Base-by-base conservation (phyloP, 768 basidiomycete genomes). In the Tylopilus intermedius region DNA sequence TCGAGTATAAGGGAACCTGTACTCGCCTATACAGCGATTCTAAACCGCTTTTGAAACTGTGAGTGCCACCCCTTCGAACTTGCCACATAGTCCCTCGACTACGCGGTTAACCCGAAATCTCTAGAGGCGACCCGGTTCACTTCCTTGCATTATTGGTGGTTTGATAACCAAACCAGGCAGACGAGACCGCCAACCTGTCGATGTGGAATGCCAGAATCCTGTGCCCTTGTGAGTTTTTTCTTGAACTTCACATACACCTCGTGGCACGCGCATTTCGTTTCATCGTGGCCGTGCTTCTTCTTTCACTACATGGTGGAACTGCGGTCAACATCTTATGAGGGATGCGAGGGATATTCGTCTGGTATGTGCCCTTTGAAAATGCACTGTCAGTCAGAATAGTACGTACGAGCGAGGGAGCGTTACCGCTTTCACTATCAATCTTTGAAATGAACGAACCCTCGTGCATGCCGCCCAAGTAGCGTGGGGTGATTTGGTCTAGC, bases 11-110 rank as follows among this genome's bases (percentile, higher is more conserved):
- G 46, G 46, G 43, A n/a, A 0, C 33, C 33, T 50, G 13, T 50
- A 50, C 61, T 60, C 24, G 46, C 50, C 61, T 62, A 11, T 24
- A 37, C 18, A 46, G 10, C 15, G 21, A 30, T 38, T 18, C 38
- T 30, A 3, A 15, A 33, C 2, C 7, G 15, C 38, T 10, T 18
- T 42, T n/a, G 9, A 18, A 8, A 37, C 37, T 51, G 15, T 6
- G 7, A 35, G 48, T 41, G 47, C 58, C 47, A 56, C 62, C 50
- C 38, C 27, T 53, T 41, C 27, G 0, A 9, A 4, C 7, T 14
- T 11, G 6, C 10, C 14, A 15, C 4, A 32, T 38, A 30, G 5
- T 27, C 14, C 22, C 32, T 9, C 18, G 13, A 21, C 18, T 11
- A 9, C 18, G 45, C n/a, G 38, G 24, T 15, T 9, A 14, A 10